These are phyloP conservation scores for Pilobolus umbonatus DNA, from an alignment of 192 early-diverging fungal species.

Conservation along the genomic window DNA sequence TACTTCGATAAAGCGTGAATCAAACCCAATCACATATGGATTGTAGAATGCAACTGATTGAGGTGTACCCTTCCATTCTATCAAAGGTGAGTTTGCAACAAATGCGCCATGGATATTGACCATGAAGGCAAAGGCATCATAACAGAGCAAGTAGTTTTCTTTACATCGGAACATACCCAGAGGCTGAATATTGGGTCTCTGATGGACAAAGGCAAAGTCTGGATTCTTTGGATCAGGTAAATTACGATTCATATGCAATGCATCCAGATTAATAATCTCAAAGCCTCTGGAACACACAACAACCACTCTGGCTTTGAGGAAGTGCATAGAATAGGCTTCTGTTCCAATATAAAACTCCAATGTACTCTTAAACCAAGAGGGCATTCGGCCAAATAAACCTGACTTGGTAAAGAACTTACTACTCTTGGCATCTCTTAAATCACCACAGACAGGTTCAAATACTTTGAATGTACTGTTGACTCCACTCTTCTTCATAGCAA, in stretches of 20 bases:
- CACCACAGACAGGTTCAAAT: constrained; percentile 27
- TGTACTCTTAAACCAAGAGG: constrained; percentile 26
- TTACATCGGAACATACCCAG: constrained; percentile 76
- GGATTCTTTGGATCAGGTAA: constrained; percentile 78
- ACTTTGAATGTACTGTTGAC: constrained; percentile 28
- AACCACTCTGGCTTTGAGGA: constrained; percentile 75
- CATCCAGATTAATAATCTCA: constrained; percentile 85
- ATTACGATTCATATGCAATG: constrained; percentile 72
- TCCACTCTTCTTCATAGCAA: constrained; percentile 25
- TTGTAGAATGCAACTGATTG: constrained; percentile 72
- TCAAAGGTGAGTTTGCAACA: constrained; percentile 36
- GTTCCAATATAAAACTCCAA: constrained; percentile 89
- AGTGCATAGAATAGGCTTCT: constrained; percentile 81
- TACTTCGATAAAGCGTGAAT: constrained; percentile 85
- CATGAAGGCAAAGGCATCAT: constrained; percentile 81
- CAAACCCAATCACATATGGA: constrained; percentile 91
- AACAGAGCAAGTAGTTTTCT: constrained; percentile 82
- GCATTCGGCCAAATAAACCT: constrained; percentile 19
- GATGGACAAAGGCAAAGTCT: constrained; percentile 71
- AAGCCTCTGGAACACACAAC: constrained; percentile 91
- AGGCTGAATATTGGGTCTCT: constrained; percentile 71
- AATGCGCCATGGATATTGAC: constrained; percentile 62
- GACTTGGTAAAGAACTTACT: constrained; percentile 24
- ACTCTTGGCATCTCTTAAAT: constrained; percentile 30
- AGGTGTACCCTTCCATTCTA: constrained; percentile 84